Evolutionary conservation across 202 grass and related monocot genomes (phyloP).

Genomic region (Musa balbisiana): DNA sequence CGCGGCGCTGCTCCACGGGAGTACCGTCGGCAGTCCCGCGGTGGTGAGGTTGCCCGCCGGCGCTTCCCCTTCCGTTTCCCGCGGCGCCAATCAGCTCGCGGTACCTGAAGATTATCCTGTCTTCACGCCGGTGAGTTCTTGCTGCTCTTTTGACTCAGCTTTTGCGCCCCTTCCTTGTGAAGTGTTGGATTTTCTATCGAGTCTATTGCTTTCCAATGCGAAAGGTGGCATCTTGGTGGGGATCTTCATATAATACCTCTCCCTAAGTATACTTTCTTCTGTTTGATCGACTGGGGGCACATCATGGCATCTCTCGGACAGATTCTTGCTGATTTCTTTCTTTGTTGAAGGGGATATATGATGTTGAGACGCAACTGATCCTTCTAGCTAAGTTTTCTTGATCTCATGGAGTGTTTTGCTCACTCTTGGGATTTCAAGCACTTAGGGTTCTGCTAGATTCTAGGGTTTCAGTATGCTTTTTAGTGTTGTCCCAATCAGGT

Average conservation of each 20-base stretch:
- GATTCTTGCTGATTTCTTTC: not conserved
- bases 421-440: not conserved
- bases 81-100: conserved; percentile 20
- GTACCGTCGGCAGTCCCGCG: conserved; percentile 45
- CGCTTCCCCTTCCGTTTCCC: conserved; percentile 52
- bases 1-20: conserved; percentile 65
- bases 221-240: not conserved
- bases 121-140: conserved; percentile 16
- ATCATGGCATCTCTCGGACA: not conserved
- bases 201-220: not conserved
- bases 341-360: not conserved
- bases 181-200: not conserved
- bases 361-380: not conserved
- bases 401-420: not conserved
- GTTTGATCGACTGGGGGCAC: too few relatives aligned
- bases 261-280: not conserved
- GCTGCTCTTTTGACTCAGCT: not conserved
- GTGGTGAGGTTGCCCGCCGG: conserved; percentile 46
- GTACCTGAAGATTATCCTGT: conserved; percentile 55
- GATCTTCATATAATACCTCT: too few relatives aligned
- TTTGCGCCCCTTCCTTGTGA: not conserved
- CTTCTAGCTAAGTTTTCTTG: not conserved
- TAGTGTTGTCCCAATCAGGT: not conserved
- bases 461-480: not conserved
- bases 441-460: not conserved